Percentiles rank a stretch among this genome's conserved stretches.
Conservation (phyloP, 2,329 filamentous ascomycete species). For the Exophiala lecanii-corni region DNA sequence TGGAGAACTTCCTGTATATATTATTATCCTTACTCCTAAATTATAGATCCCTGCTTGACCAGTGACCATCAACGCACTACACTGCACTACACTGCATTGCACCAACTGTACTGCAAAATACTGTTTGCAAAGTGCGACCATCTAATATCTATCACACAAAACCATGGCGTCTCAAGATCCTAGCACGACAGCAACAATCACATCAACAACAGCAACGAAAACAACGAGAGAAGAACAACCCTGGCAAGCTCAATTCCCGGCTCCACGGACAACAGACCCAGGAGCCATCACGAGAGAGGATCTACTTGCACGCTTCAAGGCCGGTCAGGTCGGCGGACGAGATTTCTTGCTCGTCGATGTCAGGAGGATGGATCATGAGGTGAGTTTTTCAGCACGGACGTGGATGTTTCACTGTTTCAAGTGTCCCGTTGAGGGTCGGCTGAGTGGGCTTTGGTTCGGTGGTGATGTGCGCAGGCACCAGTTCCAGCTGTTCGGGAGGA, state of each 20-base stretch:
- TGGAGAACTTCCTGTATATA: neutral
- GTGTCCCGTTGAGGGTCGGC: constrained; percentile 3
- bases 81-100: neutral
- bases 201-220: neutral
- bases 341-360: constrained; percentile 45
- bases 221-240: constrained; percentile 24
- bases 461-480: neutral
- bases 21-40: neutral
- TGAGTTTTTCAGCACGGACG: constrained; percentile 23
- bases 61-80: neutral
- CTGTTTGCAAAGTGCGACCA: neutral
- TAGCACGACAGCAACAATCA: neutral
- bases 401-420: neutral
- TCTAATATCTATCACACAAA: neutral
- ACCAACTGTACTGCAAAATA: neutral
- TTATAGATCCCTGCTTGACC: neutral
- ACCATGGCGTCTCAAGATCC: neutral
- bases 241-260: constrained; percentile 41
- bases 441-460: constrained; percentile 1
- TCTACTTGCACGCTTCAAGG: constrained; percentile 35
- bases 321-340: constrained; percentile 27
- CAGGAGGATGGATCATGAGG: constrained; percentile 44
- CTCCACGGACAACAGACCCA: constrained; percentile 29
- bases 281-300: constrained; percentile 32
- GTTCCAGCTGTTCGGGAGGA: neutral